These are phyloP conservation scores for Tolypocladium guangdongense DNA, from an alignment of 2,329 filamentous ascomycete genomes.

Conservation along the genomic window DNA sequence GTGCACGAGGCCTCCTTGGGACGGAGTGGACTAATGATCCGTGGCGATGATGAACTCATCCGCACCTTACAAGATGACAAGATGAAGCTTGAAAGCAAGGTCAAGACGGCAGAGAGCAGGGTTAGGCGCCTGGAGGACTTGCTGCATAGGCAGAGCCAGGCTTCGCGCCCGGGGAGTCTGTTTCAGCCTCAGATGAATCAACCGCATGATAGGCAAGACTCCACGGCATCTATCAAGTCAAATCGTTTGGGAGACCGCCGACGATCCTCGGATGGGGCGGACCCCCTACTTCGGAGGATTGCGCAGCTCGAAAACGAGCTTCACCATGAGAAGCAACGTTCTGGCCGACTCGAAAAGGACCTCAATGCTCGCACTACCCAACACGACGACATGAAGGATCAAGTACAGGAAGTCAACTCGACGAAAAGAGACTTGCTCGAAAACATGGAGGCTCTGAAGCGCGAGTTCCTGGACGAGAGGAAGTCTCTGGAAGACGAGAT, in stretches of 20 bases:
- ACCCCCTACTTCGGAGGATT: constrained; percentile 36
- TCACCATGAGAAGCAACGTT: constrained; percentile 57
- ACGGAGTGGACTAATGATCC: constrained; percentile 73
- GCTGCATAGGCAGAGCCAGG: constrained; percentile 68
- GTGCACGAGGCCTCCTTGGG: constrained; percentile 83
- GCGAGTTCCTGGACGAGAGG: constrained; percentile 77
- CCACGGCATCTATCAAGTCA: constrained; percentile 36
- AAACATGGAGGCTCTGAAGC: constrained; percentile 87
- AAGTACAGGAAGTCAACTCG: constrained; percentile 76
- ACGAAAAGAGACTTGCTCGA: constrained; percentile 90
- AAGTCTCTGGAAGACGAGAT: constrained; percentile 75
- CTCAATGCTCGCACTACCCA: constrained; percentile 45
- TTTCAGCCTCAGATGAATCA: constrained; percentile 39
- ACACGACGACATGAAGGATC: constrained; percentile 51
- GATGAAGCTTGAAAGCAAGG: constrained; percentile 56
- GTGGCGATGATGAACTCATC: constrained; percentile 77
- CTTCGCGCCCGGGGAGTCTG: constrained; percentile 42
- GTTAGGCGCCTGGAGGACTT: constrained; percentile 87
- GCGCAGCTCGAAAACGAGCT: constrained; percentile 70
- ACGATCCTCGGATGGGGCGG: constrained; percentile 34
- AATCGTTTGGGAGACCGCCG: constrained; percentile 32
- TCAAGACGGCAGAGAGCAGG: constrained; percentile 78
- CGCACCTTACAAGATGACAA: constrained; percentile 77
- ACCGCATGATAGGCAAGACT: constrained; percentile 37
- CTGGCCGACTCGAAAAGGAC: constrained; percentile 59